Percentiles rank a stretch among this genome's conserved stretches.
These are phyloP conservation scores for Aspergillus brasiliensis DNA, from an alignment of 2,329 filamentous ascomycete genomes.

Conservation along the genomic window DNA sequence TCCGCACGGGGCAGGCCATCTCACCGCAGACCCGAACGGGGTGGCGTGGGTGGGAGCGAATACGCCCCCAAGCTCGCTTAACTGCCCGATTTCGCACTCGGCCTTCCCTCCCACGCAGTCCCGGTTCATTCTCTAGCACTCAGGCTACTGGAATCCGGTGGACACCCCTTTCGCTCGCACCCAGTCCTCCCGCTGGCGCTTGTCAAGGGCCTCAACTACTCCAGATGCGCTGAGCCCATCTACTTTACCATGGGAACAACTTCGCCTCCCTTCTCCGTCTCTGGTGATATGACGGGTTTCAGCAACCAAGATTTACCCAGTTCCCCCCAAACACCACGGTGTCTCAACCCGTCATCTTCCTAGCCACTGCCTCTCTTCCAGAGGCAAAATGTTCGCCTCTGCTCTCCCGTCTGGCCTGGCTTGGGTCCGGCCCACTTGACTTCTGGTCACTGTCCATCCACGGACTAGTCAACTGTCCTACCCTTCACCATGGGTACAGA, in stretches of 20 bases:
- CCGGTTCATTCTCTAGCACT: slow-evolving; percentile 40
- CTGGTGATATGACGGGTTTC: neutral
- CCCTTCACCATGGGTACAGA: slow-evolving; percentile 8
- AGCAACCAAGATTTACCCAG: neutral
- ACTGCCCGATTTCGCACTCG: slow-evolving; percentile 20
- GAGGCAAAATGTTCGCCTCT: neutral
- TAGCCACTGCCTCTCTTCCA: neutral
- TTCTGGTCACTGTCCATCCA: slow-evolving; percentile 5
- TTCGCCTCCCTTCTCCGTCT: neutral
- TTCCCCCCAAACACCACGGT: no score
- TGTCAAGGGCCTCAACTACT: slow-evolving; percentile 8
- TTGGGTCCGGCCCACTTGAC: slow-evolving; percentile 8
- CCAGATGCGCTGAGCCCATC: neutral
- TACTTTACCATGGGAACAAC: neutral
- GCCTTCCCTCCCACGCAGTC: slow-evolving; percentile 15
- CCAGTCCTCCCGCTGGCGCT: slow-evolving; percentile 27
- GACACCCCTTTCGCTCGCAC: slow-evolving; percentile 37
- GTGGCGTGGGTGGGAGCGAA: slow-evolving; percentile 34
- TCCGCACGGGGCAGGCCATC: slow-evolving; percentile 7
- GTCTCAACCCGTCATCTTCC: neutral
- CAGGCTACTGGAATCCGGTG: slow-evolving; percentile 26
- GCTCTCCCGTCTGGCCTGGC: neutral
- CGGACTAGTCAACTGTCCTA: slow-evolving; percentile 4
- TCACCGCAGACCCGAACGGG: slow-evolving; percentile 28
- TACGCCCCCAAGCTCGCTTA: slow-evolving; percentile 23